Evolutionary conservation across 495 filamentous ascomycete genomes (phyloP).

Genomic region (Xylona heveae): DNA sequence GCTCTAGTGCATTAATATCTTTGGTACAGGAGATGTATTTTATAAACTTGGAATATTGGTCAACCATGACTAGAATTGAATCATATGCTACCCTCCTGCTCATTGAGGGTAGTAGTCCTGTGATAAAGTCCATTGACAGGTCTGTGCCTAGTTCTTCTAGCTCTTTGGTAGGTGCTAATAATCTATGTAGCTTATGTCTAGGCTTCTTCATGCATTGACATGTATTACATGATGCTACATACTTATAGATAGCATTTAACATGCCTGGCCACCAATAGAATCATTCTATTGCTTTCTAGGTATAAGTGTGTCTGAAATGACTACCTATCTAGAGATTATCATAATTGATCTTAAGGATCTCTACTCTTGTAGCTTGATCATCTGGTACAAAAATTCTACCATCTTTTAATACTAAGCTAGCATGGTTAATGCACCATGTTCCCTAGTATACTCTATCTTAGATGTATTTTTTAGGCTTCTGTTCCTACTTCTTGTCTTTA

Average conservation of each 20-base stretch:
- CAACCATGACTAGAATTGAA: conserved; percentile 8
- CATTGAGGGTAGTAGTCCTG: conserved; percentile 2
- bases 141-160: conserved; percentile 2
- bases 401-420: background rate
- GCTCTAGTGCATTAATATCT: background rate
- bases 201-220: conserved; percentile 3
- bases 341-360: background rate
- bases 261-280: conserved; percentile 7
- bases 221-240: conserved; percentile 1
- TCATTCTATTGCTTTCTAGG: background rate
- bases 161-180: conserved; percentile 3
- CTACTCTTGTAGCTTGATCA: background rate
- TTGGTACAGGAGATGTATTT: conserved; percentile 4
- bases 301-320: conserved; percentile 5
- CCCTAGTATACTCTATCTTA: background rate
- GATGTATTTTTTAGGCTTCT: background rate
- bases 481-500: background rate
- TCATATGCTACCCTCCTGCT: conserved; percentile 1
- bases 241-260: background rate
- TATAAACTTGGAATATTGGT: conserved; percentile 6
- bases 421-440: background rate
- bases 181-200: conserved; percentile 5
- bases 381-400: background rate
- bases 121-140: conserved; percentile 10
- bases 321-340: conserved; percentile 1